Evolutionary conservation across 2,329 filamentous ascomycete species (phyloP).

Genomic region (Diaporthe vexans): DNA sequence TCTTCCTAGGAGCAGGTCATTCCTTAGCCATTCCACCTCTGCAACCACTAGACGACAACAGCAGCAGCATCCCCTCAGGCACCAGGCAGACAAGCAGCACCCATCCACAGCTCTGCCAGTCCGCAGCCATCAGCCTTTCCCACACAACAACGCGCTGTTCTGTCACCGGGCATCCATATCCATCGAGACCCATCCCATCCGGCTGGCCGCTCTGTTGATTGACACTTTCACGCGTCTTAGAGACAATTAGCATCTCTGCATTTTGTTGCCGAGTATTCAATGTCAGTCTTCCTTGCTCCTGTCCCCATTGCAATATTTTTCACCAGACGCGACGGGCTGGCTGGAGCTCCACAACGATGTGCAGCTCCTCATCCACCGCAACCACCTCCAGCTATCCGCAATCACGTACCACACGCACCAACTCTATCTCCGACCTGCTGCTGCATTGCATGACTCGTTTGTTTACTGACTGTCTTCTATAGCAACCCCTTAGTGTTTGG

Average conservation of each 20-base stretch:
- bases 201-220: slow-evolving; percentile 30
- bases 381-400: slow-evolving; percentile 33
- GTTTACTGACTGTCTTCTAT: slow-evolving; percentile 23
- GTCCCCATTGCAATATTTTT: slow-evolving; percentile 37
- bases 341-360: slow-evolving; percentile 37
- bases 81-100: slow-evolving; percentile 22
- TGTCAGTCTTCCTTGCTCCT: slow-evolving; percentile 34
- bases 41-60: slow-evolving; percentile 24
- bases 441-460: slow-evolving; percentile 28
- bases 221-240: slow-evolving; percentile 38
- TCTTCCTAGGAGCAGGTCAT: slow-evolving; percentile 36
- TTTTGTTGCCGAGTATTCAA: slow-evolving; percentile 37
- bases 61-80: slow-evolving; percentile 26
- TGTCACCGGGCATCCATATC: slow-evolving; percentile 22
- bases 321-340: slow-evolving; percentile 37
- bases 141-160: slow-evolving; percentile 24
- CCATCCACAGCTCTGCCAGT: slow-evolving; percentile 26
- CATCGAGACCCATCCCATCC: slow-evolving; percentile 24
- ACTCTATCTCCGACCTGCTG: slow-evolving; percentile 17
- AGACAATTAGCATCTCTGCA: slow-evolving; percentile 37
- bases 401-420: slow-evolving; percentile 21
- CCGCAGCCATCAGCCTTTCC: slow-evolving; percentile 10
- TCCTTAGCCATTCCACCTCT: slow-evolving; percentile 26
- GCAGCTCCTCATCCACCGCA: slow-evolving; percentile 31
- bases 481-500: slow-evolving; percentile 39